These are phyloP conservation scores for Yarrowia divulgata DNA, from an alignment of 805 yeast species.

Conservation along the genomic window DNA sequence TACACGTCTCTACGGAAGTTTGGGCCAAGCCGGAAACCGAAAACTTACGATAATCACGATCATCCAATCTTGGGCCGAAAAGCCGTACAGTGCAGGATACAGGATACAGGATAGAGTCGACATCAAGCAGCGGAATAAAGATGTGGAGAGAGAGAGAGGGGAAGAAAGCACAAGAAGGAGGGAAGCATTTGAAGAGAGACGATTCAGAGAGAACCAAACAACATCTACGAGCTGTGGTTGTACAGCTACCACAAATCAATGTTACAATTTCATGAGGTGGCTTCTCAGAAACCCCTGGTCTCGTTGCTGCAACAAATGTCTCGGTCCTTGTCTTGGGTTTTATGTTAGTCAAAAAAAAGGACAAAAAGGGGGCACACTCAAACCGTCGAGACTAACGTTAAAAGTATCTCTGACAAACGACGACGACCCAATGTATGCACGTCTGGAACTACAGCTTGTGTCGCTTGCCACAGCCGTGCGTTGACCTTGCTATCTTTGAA, in stretches of 20 bases:
- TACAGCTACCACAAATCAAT: no score
- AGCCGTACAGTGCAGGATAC: constrained; percentile 17
- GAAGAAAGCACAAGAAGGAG: no score
- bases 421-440: constrained; percentile 12
- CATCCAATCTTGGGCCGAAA: constrained; percentile 16
- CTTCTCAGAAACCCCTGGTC: no score
- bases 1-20: background rate
- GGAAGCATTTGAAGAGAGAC: no score
- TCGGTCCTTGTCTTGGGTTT: no score
- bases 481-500: background rate
- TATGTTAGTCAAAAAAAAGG: no score
- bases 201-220: no score
- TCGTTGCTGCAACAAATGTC: no score
- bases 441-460: background rate
- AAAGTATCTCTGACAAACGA: no score
- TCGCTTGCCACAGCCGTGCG: constrained; percentile 9
- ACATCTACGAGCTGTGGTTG: no score
- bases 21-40: background rate
- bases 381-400: background rate
- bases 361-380: no score
- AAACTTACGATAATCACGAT: constrained; percentile 38
- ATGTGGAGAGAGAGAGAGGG: background rate
- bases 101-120: background rate
- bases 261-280: no score
- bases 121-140: constrained; percentile 8